A percentile compares a stretch with the other conserved stretches of the same genome.
Conservation (phyloP, 2,329 filamentous ascomycete genomes). For the Sporothrix sp. region DNA sequence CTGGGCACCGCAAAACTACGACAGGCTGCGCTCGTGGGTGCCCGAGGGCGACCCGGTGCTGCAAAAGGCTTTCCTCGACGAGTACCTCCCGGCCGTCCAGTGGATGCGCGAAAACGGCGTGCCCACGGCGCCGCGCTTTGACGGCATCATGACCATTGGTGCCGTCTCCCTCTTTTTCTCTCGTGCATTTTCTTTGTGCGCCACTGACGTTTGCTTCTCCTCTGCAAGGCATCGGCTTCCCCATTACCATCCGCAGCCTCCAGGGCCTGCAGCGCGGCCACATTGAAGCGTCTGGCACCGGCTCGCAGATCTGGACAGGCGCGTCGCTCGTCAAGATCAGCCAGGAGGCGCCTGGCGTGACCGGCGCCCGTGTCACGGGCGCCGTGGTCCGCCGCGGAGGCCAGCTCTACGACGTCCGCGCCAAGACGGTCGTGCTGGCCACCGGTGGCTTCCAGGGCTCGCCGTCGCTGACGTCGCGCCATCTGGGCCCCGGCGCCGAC, state of each 20-base stretch:
- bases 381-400: background rate
- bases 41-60: background rate
- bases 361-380: background rate
- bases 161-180: no score
- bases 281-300: background rate
- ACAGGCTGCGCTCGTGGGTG: background rate
- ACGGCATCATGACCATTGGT: constrained; percentile 5
- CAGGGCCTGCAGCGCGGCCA: background rate
- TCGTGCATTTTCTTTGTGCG: no score
- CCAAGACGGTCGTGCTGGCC: background rate
- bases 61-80: background rate
- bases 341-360: background rate
- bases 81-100: background rate
- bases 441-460: constrained; percentile 7
- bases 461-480: background rate
- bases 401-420: background rate
- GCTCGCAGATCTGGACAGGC: background rate
- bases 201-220: no score
- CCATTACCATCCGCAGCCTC: background rate
- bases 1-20: background rate
- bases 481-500: constrained; percentile 1
- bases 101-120: background rate
- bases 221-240: background rate
- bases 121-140: background rate
- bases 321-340: background rate